Evolutionary conservation across 164 flowering plant genomes (phyloP).

Genomic region (Platanus orientalis): DNA sequence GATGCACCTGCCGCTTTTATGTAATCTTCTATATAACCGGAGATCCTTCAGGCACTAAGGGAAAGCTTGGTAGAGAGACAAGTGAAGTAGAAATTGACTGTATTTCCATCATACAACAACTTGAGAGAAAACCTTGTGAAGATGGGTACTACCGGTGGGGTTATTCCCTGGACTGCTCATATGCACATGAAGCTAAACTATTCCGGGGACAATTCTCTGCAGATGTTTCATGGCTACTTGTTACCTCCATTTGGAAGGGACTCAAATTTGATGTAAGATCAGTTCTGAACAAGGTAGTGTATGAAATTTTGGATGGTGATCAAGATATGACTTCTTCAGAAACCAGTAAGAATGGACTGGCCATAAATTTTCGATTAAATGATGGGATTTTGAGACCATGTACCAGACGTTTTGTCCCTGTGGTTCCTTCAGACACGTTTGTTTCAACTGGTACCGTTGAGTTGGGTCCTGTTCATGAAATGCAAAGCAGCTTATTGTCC

Average conservation of each 20-base stretch:
- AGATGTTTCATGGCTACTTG: slow-evolving; percentile 78
- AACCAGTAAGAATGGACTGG: slow-evolving; percentile 18
- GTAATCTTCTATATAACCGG: slow-evolving; percentile 37
- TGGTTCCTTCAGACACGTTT: slow-evolving; percentile 17
- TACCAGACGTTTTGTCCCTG: slow-evolving; percentile 20
- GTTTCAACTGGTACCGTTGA: slow-evolving; percentile 14
- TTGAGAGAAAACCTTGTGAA: slow-evolving; percentile 38
- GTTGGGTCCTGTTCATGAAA: slow-evolving; percentile 11
- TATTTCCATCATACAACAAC: slow-evolving; percentile 63
- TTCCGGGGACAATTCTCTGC: slow-evolving; percentile 42
- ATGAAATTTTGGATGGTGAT: slow-evolving; percentile 38
- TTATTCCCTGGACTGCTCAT: slow-evolving; percentile 50
- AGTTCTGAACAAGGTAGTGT: slow-evolving; percentile 44
- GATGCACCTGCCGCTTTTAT: slow-evolving; percentile 61
- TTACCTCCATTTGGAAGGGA: slow-evolving; percentile 50
- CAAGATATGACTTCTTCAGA: slow-evolving; percentile 8
- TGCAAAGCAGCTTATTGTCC: slow-evolving; percentile 13
- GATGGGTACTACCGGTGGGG: slow-evolving; percentile 43
- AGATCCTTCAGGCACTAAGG: slow-evolving; percentile 35
- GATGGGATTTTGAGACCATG: slow-evolving; percentile 26
- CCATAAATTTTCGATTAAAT: slow-evolving; percentile 46
- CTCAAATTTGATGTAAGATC: slow-evolving; percentile 48
- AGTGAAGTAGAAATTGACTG: slow-evolving; percentile 34
- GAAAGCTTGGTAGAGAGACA: slow-evolving; percentile 33
- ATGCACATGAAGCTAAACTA: slow-evolving; percentile 35